These are phyloP conservation scores for Gossypium sturtianum DNA, from an alignment of 345 rosid species.

Conservation along the genomic window DNA sequence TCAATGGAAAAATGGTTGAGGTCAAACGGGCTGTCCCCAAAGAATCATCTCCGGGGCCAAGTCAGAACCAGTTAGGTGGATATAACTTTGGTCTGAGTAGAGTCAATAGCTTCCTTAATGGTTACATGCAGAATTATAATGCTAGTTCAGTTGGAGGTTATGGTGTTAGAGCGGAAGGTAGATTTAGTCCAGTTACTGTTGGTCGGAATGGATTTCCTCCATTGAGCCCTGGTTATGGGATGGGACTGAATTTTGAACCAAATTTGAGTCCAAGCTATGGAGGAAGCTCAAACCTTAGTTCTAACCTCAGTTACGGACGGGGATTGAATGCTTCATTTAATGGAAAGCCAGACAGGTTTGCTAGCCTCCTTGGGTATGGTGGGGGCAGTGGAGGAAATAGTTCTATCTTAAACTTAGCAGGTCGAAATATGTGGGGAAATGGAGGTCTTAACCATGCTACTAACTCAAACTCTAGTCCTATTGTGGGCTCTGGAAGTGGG, in stretches of 20 bases:
- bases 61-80: slow-evolving; percentile 53
- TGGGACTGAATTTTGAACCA: slow-evolving; percentile 60
- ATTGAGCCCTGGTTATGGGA: slow-evolving; percentile 52
- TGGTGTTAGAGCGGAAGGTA: slow-evolving; percentile 75
- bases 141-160: slow-evolving; percentile 53
- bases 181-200: slow-evolving; percentile 64
- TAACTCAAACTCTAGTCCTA: slow-evolving; percentile 36
- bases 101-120: slow-evolving; percentile 22
- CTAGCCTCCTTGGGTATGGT: slow-evolving; percentile 35
- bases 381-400: slow-evolving; percentile 27
- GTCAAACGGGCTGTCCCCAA: slow-evolving; percentile 91
- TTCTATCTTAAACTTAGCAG: slow-evolving; percentile 39
- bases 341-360: slow-evolving; percentile 43
- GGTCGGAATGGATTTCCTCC: slow-evolving; percentile 58
- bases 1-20: slow-evolving; percentile 78
- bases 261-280: slow-evolving; percentile 52
- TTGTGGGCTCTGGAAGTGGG: slow-evolving; percentile 42
- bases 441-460: slow-evolving; percentile 35
- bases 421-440: slow-evolving; percentile 64
- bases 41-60: slow-evolving; percentile 67
- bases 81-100: slow-evolving; percentile 56
- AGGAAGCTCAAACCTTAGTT: slow-evolving; percentile 38
- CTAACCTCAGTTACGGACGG: slow-evolving; percentile 49
- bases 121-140: slow-evolving; percentile 62
- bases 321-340: slow-evolving; percentile 47